Conservation (phyloP, 768 basidiomycete genomes). For the Auriscalpium orientale region DNA sequence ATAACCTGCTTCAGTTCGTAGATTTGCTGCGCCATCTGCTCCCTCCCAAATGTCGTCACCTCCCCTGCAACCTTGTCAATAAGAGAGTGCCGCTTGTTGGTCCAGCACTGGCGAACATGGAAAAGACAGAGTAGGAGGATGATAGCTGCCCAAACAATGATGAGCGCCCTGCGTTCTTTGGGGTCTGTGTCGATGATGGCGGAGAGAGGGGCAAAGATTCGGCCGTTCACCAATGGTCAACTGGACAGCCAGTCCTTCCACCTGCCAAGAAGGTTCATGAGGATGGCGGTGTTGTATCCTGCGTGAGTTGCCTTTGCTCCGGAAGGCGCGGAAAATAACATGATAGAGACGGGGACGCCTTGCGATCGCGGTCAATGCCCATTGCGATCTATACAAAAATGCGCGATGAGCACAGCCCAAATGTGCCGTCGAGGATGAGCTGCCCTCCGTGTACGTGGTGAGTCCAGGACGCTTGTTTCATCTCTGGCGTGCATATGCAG, state of each 20-base stretch:
- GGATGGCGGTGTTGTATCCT: conserved; percentile 21
- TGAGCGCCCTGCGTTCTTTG: conserved; percentile 26
- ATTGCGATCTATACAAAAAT: conserved; percentile 27
- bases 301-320: conserved; percentile 20
- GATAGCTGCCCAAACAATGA: conserved; percentile 22
- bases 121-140: conserved; percentile 30
- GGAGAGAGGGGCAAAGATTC: conserved; percentile 1
- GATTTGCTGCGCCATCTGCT: no score
- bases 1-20: no score
- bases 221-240: conserved; percentile 16
- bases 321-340: conserved; percentile 27
- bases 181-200: conserved; percentile 24
- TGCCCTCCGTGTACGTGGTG: conserved; percentile 1
- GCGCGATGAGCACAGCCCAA: conserved; percentile 14
- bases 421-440: conserved; percentile 19
- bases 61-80: no score
- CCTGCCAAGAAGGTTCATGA: conserved; percentile 17
- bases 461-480: neutral
- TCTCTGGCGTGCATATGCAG: neutral
- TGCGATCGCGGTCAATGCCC: conserved; percentile 21
- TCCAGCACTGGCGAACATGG: conserved; percentile 31
- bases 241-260: conserved; percentile 23
- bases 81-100: conserved; percentile 18
- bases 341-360: conserved; percentile 26
- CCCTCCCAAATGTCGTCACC: neutral